Percentiles rank a stretch among this genome's conserved stretches.
Evolutionary conservation across 441 rosid genomes (phyloP).

Genomic region (Populus tomentosa): DNA sequence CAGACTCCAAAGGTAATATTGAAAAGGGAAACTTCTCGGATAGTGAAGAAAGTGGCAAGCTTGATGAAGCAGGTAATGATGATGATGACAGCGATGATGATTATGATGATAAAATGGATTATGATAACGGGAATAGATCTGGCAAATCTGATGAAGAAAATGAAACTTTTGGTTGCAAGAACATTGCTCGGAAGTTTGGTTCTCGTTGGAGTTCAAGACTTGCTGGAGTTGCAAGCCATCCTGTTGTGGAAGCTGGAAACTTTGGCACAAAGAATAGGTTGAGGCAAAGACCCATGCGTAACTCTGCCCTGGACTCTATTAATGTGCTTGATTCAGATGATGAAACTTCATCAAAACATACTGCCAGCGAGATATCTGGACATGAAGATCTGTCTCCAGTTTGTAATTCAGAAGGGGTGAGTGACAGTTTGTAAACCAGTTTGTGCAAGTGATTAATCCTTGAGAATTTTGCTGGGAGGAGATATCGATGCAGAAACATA

Average conservation of each 20-base stretch:
- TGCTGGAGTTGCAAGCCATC: constrained; percentile 28
- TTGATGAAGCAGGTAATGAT: constrained; percentile 17
- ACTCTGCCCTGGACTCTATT: constrained; percentile 44
- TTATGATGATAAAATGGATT: constrained; percentile 18
- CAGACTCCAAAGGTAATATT: constrained; percentile 1
- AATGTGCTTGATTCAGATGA: constrained; percentile 44
- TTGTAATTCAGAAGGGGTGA: constrained; percentile 19
- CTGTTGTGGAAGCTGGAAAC: constrained; percentile 27
- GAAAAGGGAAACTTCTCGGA: constrained; percentile 5
- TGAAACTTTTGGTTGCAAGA: constrained; percentile 11
- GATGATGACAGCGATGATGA: constrained; percentile 18
- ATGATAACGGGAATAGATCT: constrained; percentile 10
- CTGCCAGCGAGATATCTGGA: constrained; percentile 4
- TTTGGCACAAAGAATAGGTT: constrained; percentile 36
- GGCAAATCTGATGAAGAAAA: constrained; percentile 20
- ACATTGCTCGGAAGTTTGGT: constrained; percentile 22
- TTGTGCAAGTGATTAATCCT: background rate
- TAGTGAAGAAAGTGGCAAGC: constrained; percentile 19
- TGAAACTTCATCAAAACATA: constrained; percentile 17
- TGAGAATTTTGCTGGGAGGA: constrained; percentile 10
- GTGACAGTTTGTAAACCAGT: constrained; percentile 4
- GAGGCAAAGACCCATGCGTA: constrained; percentile 54
- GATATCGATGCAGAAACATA: background rate
- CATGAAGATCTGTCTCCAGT: constrained; percentile 14
- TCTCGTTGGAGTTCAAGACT: constrained; percentile 33